Evolutionary conservation across 2,329 filamentous ascomycete species (phyloP).

Genomic region (Aspergillus eucalypticola): DNA sequence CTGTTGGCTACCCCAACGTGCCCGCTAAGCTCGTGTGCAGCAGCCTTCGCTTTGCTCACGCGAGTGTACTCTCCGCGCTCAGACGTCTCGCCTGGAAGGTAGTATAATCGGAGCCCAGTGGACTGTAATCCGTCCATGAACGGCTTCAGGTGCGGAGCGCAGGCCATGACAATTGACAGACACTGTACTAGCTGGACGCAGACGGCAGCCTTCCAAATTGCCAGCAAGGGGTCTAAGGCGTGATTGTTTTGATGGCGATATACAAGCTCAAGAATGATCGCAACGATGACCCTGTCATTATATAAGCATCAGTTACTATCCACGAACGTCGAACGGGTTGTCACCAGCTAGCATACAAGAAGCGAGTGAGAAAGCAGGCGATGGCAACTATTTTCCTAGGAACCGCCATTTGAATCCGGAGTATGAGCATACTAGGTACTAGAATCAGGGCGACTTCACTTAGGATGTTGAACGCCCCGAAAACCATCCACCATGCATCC

Average conservation of each 20-base stretch:
- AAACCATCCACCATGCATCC: neutral
- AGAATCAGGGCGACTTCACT: neutral
- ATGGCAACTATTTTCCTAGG: neutral
- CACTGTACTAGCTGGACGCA: neutral
- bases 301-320: neutral
- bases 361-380: neutral
- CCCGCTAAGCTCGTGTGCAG: conserved; percentile 1
- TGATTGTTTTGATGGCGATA: neutral
- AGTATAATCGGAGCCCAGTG: conserved; percentile 1
- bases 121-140: conserved; percentile 7
- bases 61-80: neutral
- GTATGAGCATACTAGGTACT: neutral
- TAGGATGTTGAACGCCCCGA: neutral
- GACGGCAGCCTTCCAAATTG: neutral
- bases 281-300: neutral
- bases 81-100: neutral
- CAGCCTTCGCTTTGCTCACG: neutral
- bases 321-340: neutral
- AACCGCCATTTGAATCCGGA: neutral
- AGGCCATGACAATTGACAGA: neutral
- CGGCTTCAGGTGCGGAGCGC: neutral
- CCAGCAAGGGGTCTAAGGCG: neutral
- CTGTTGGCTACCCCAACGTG: neutral
- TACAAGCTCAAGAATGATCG: neutral
- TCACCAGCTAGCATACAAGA: neutral